Percentiles rank a stretch among this genome's conserved stretches.
Conservation (phyloP, 495 filamentous ascomycete species). For the Glonium stellatum region DNA sequence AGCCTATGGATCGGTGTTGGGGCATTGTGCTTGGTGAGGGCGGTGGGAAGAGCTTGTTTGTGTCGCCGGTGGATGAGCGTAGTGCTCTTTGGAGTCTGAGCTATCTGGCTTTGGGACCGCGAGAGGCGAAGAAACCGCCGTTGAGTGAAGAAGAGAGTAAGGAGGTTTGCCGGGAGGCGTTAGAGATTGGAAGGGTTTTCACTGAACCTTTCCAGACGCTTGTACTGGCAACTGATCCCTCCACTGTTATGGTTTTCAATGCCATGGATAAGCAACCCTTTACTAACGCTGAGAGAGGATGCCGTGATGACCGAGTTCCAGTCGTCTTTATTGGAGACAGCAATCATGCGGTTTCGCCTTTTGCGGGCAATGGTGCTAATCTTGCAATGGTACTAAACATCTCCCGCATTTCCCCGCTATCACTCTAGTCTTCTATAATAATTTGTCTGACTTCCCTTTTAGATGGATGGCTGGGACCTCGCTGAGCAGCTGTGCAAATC, state of each 20-base stretch:
- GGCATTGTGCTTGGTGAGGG: not conserved
- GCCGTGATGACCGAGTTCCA: not conserved
- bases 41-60: constrained; percentile 4
- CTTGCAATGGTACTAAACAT: constrained; percentile 25
- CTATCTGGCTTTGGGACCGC: not conserved
- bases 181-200: constrained; percentile 1
- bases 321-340: constrained; percentile 41
- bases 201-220: constrained; percentile 8
- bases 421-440: not conserved
- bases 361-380: constrained; percentile 42
- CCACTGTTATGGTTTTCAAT: constrained; percentile 8
- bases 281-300: not conserved
- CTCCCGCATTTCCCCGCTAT: not conserved
- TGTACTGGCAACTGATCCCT: constrained; percentile 2
- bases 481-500: constrained; percentile 25
- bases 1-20: not conserved
- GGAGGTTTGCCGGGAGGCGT: not conserved
- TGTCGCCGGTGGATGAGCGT: constrained; percentile 7
- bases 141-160: not conserved
- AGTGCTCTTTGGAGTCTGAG: constrained; percentile 8
- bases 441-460: not conserved
- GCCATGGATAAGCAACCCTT: constrained; percentile 15
- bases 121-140: not conserved
- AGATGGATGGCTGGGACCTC: constrained; percentile 13
- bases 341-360: constrained; percentile 42